Percentiles rank a stretch among this genome's conserved stretches.
phyloP scores from a whole-genome alignment of 1,284 basidiomycete species.

The Boletus semigastroideus region DNA sequence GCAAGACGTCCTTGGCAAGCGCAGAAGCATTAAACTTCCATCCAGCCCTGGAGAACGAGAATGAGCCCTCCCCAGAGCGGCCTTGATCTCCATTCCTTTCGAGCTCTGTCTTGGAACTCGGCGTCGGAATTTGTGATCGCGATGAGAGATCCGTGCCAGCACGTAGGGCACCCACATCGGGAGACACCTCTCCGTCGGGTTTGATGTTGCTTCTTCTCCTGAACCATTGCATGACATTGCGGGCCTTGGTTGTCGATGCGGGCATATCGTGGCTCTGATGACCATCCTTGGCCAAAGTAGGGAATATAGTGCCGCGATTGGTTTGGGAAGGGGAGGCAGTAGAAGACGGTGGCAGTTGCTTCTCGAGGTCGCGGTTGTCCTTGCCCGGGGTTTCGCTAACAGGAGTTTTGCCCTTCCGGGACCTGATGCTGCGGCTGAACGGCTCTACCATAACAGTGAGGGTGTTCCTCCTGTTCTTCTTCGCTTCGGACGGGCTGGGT shows the following conservation, averaged over 20 bases:
- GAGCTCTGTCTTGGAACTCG: constrained; percentile 27
- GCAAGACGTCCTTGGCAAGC: constrained; percentile 57
- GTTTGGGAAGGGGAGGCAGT: constrained; percentile 29
- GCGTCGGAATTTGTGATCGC: constrained; percentile 32
- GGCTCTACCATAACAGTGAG: constrained; percentile 83
- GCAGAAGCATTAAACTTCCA: constrained; percentile 34
- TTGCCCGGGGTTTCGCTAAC: constrained; percentile 37
- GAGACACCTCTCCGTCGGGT: constrained; percentile 38
- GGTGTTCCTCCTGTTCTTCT: constrained; percentile 73
- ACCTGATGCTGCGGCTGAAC: constrained; percentile 58
- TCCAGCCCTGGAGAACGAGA: constrained; percentile 34
- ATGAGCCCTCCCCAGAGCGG: constrained; percentile 27
- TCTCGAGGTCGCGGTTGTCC: constrained; percentile 33
- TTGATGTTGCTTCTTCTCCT: constrained; percentile 64
- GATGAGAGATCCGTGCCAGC: constrained; percentile 27
- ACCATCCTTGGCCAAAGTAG: constrained; percentile 26
- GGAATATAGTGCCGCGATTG: constrained; percentile 28
- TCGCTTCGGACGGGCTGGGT: constrained; percentile 33
- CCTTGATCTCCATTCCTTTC: constrained; percentile 32
- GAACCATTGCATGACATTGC: constrained; percentile 83
- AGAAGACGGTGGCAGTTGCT: constrained; percentile 31
- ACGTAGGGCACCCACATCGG: constrained; percentile 19
- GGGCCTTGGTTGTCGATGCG: constrained; percentile 71
- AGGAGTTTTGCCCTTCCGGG: constrained; percentile 41
- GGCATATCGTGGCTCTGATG: constrained; percentile 43